A percentile compares a stretch with the other conserved stretches of the same genome.
Evolutionary conservation across 2,329 filamentous ascomycete species (phyloP).

Genomic region (Thermoascus crustaceus): DNA sequence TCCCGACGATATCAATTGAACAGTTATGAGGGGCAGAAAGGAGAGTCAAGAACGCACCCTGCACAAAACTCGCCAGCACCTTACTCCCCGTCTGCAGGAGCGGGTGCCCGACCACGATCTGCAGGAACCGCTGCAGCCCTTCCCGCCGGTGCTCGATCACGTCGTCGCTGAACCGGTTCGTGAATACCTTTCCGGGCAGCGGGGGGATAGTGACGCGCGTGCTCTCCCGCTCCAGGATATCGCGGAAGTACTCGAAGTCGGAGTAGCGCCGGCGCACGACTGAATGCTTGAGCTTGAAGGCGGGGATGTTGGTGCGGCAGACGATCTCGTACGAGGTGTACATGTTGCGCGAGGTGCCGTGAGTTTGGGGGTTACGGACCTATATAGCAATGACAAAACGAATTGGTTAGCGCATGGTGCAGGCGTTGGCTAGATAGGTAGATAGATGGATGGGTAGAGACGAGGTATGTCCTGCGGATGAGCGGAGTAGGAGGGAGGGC

Average conservation of each 20-base stretch:
- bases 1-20: too few relatives aligned
- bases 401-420: constrained; percentile 7
- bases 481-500: constrained; percentile 1
- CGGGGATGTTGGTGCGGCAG: constrained; percentile 96
- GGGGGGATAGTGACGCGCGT: constrained; percentile 93
- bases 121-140: constrained; percentile 88
- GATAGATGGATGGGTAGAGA: not conserved
- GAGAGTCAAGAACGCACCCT: constrained; percentile 53
- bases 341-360: constrained; percentile 90
- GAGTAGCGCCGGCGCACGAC: constrained; percentile 89
- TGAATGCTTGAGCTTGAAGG: constrained; percentile 89
- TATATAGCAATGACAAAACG: constrained; percentile 30
- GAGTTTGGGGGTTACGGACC: constrained; percentile 89
- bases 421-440: not conserved
- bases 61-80: constrained; percentile 90
- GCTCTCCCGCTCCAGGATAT: constrained; percentile 92
- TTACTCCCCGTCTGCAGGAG: constrained; percentile 96
- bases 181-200: constrained; percentile 93
- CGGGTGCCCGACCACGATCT: constrained; percentile 95
- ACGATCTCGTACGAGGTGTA: constrained; percentile 99
- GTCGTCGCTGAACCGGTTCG: constrained; percentile 94
- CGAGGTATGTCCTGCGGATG: constrained; percentile 5
- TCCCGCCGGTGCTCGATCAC: constrained; percentile 92
- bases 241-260: constrained; percentile 97
- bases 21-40: not conserved